Evolutionary conservation across 2,329 filamentous ascomycete species (phyloP).

Genomic region (Paraphoma chrysanthemicola): DNA sequence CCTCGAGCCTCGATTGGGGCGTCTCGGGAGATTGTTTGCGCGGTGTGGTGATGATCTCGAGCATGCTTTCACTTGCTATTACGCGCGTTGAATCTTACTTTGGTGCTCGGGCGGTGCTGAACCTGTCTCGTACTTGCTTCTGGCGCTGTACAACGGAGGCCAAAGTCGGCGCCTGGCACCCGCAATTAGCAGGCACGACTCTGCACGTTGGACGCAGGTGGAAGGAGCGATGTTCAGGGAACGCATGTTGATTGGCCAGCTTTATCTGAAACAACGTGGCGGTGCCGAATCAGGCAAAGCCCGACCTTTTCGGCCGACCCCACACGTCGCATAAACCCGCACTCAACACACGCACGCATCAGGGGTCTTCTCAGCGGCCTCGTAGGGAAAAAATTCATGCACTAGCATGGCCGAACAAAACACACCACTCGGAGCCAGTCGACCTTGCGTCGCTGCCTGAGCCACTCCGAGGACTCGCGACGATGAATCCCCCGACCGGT

Average conservation of each 20-base stretch:
- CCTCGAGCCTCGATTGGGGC: slow-evolving; percentile 23
- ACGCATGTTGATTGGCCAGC: slow-evolving; percentile 19
- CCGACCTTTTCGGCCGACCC: slow-evolving; percentile 10
- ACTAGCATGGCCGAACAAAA: slow-evolving; percentile 1
- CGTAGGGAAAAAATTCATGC: slow-evolving; percentile 14
- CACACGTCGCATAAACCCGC: slow-evolving; percentile 24
- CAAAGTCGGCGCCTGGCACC: neutral
- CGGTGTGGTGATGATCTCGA: neutral
- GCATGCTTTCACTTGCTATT: neutral
- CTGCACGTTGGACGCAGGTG: slow-evolving; percentile 2
- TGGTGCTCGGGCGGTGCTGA: neutral
- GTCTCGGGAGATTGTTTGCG: slow-evolving; percentile 20
- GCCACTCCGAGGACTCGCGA: no score
- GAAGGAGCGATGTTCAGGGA: slow-evolving; percentile 12
- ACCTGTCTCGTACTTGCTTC: no score
- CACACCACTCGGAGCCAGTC: neutral
- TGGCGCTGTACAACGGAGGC: neutral
- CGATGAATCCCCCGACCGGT: slow-evolving; percentile 1
- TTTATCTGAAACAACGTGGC: slow-evolving; percentile 23
- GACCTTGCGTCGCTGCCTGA: no score
- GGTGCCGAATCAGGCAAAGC: slow-evolving; percentile 18
- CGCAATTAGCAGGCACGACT: neutral
- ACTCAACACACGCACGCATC: slow-evolving; percentile 13
- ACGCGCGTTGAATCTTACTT: slow-evolving; percentile 8
- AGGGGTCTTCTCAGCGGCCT: slow-evolving; percentile 9